These are phyloP conservation scores for Seiridium cupressi DNA, from an alignment of 2,329 filamentous ascomycete genomes.

Conservation along the genomic window DNA sequence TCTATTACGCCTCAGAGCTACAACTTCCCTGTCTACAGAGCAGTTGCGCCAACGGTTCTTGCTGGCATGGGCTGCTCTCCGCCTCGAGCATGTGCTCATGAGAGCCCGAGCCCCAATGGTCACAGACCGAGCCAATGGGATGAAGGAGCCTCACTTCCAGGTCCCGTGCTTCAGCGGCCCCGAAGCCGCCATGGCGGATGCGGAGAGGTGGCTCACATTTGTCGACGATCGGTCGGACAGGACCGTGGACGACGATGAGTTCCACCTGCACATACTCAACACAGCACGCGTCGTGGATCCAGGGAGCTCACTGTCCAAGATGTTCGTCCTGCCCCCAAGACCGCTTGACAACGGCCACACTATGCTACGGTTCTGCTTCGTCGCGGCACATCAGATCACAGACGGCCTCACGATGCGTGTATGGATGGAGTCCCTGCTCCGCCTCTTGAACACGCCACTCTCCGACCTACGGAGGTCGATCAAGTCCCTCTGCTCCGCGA, in stretches of 20 bases:
- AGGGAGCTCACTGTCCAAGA: conserved; percentile 13
- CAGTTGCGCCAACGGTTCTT: conserved; percentile 15
- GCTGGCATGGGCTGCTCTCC: conserved; percentile 18
- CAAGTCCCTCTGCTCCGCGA: conserved; percentile 8
- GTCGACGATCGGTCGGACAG: conserved; percentile 2
- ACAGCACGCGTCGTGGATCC: conserved; percentile 17
- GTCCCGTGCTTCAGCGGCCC: neutral
- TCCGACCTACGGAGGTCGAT: conserved; percentile 12
- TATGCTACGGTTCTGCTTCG: conserved; percentile 16
- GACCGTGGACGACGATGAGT: conserved; percentile 13
- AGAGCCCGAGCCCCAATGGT: neutral
- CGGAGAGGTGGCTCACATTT: neutral
- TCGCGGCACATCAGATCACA: conserved; percentile 20
- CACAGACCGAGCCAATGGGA: conserved; percentile 7
- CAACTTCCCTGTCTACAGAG: conserved; percentile 12
- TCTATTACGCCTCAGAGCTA: conserved; percentile 12
- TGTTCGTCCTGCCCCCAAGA: conserved; percentile 16
- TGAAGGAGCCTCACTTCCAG: neutral
- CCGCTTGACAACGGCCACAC: neutral
- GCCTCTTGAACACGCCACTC: conserved; percentile 16
- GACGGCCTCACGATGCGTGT: conserved; percentile 18
- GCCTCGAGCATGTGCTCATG: conserved; percentile 17
- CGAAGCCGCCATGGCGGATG: conserved; percentile 13
- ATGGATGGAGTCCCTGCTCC: conserved; percentile 17
- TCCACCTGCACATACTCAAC: conserved; percentile 19